These are phyloP conservation scores for Candida qinlingensis DNA, from an alignment of 805 yeast genomes.

Conservation along the genomic window DNA sequence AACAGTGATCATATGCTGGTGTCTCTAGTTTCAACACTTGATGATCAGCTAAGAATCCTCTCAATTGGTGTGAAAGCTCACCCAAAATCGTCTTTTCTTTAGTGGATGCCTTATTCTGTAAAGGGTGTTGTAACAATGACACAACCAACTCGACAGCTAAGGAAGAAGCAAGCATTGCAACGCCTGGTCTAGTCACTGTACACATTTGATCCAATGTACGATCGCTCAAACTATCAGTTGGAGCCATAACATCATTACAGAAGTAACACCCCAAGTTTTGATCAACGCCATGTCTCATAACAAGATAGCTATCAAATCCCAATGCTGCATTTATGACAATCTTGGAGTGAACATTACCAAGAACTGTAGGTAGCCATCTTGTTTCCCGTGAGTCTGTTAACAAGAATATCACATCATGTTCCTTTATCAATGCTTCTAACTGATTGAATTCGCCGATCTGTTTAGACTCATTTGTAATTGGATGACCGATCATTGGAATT, in stretches of 20 bases:
- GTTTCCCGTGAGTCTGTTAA: slow-evolving; percentile 94
- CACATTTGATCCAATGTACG: slow-evolving; percentile 97
- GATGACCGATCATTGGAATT: slow-evolving; percentile 97
- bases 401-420: slow-evolving; percentile 73
- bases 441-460: slow-evolving; percentile 48
- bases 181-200: slow-evolving; percentile 96
- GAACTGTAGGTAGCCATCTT: slow-evolving; percentile 93
- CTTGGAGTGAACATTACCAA: slow-evolving; percentile 63
- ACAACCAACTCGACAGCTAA: slow-evolving; percentile 80
- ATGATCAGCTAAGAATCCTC: slow-evolving; percentile 76
- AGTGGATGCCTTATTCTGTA: slow-evolving; percentile 31
- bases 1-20: slow-evolving; percentile 71
- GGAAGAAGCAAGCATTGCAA: slow-evolving; percentile 82
- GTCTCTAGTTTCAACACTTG: slow-evolving; percentile 60
- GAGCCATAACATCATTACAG: slow-evolving; percentile 95
- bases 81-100: slow-evolving; percentile 47
- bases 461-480: slow-evolving; percentile 50
- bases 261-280: slow-evolving; percentile 78
- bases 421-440: slow-evolving; percentile 47
- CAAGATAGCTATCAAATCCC: slow-evolving; percentile 91
- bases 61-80: slow-evolving; percentile 77
- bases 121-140: slow-evolving; percentile 64
- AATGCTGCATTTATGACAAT: slow-evolving; percentile 86
- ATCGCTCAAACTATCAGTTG: slow-evolving; percentile 80
- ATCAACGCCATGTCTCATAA: slow-evolving; percentile 80